These are phyloP conservation scores for Bremia lactucae DNA, from an alignment of 352 stramenopile species.

Conservation along the genomic window DNA sequence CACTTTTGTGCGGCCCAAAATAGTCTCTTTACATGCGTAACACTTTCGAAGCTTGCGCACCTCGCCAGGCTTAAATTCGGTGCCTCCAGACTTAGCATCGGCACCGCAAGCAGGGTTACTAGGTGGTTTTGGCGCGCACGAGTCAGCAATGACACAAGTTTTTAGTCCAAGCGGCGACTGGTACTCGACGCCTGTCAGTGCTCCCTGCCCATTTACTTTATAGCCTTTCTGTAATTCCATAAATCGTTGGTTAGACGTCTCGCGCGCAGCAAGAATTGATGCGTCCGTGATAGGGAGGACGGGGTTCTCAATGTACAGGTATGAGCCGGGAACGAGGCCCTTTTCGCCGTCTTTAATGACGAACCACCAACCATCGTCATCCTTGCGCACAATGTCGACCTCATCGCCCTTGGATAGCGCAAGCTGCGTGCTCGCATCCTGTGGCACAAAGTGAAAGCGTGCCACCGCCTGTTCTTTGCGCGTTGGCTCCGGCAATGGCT, in stretches of 20 bases:
- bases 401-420: constrained; percentile 54
- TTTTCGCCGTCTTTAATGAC: constrained; percentile 68
- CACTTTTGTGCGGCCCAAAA: constrained; percentile 65
- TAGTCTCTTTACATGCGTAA: constrained; percentile 73
- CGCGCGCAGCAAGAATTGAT: constrained; percentile 52
- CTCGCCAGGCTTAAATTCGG: constrained; percentile 48
- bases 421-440: constrained; percentile 62
- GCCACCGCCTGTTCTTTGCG: constrained; percentile 59
- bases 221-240: constrained; percentile 34
- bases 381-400: constrained; percentile 71
- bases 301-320: constrained; percentile 58
- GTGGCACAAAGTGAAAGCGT: constrained; percentile 69
- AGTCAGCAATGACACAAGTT: constrained; percentile 16
- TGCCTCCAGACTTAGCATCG: constrained; percentile 48
- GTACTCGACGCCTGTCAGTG: constrained; percentile 27
- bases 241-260: constrained; percentile 70
- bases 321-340: constrained; percentile 67
- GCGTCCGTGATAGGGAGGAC: constrained; percentile 41
- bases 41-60: constrained; percentile 70
- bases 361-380: constrained; percentile 79
- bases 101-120: constrained; percentile 28
- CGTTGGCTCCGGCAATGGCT: constrained; percentile 20
- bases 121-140: constrained; percentile 24
- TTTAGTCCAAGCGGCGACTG: constrained; percentile 30
- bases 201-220: constrained; percentile 10